Evolutionary conservation across 2,329 filamentous ascomycete species (phyloP).

Genomic region (Colletotrichum siamense): DNA sequence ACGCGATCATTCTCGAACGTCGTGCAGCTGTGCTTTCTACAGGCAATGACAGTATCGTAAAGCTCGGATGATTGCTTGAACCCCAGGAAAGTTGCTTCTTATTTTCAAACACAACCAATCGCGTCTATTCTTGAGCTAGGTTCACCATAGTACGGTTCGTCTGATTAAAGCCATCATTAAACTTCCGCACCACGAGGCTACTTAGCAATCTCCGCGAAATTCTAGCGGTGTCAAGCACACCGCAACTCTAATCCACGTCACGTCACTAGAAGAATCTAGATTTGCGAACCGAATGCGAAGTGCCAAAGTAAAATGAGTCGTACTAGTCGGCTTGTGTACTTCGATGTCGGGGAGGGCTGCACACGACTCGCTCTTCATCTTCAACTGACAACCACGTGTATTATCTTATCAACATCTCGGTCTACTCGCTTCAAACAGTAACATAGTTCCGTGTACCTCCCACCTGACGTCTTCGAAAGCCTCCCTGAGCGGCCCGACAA

Average conservation of each 20-base stretch:
- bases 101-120: background rate
- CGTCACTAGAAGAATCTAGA: background rate
- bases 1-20: background rate
- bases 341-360: background rate
- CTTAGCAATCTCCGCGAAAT: background rate
- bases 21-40: background rate
- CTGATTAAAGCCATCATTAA: background rate
- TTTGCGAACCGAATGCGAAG: background rate
- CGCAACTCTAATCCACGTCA: background rate
- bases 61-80: background rate
- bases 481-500: background rate
- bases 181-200: background rate
- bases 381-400: background rate
- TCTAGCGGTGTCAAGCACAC: background rate
- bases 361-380: background rate
- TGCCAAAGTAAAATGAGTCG: background rate
- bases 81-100: background rate
- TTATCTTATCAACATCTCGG: background rate
- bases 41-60: background rate
- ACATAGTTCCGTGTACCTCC: background rate
- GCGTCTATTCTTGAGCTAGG: background rate
- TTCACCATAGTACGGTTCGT: background rate
- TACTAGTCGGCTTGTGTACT: background rate
- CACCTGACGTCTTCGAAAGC: background rate
- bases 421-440: constrained; percentile 3